These are phyloP conservation scores for Calonectria fujianensis DNA, from an alignment of 2,329 filamentous ascomycete species.

Conservation along the genomic window DNA sequence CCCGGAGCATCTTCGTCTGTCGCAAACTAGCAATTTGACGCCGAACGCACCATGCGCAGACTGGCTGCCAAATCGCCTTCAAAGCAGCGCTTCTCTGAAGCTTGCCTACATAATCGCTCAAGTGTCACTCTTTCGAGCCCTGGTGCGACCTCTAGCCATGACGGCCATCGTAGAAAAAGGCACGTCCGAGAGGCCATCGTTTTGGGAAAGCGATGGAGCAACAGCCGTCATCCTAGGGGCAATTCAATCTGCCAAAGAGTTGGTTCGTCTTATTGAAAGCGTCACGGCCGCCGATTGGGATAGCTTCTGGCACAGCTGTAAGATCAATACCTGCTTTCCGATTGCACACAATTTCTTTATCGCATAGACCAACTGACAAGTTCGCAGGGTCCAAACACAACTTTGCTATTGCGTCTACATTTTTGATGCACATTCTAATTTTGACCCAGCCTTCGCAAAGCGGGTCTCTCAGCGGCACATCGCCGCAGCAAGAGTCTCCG, in stretches of 20 bases:
- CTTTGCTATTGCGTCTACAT: background rate
- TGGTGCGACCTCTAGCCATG: background rate
- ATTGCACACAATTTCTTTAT: background rate
- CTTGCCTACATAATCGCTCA: background rate
- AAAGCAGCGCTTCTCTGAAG: background rate
- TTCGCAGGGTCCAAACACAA: conserved; percentile 5
- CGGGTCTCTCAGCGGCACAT: background rate
- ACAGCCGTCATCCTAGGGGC: background rate
- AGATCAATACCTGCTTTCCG: background rate
- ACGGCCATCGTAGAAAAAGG: background rate
- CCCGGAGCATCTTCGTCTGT: background rate
- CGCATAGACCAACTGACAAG: background rate
- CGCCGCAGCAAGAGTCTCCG: background rate
- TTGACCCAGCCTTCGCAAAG: background rate
- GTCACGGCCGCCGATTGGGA: background rate
- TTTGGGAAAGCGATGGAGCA: background rate
- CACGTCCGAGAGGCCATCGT: background rate
- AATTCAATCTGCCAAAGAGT: background rate
- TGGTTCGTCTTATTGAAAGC: background rate
- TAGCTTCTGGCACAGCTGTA: conserved; percentile 3
- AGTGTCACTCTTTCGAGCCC: background rate
- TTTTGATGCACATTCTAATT: background rate
- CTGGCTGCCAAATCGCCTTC: background rate
- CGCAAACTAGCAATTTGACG: background rate
- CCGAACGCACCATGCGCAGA: background rate